A percentile compares a stretch with the other conserved stretches of the same genome.
Evolutionary conservation across 2,329 filamentous ascomycete species (phyloP).

Genomic region (Alternaria ventricosa): DNA sequence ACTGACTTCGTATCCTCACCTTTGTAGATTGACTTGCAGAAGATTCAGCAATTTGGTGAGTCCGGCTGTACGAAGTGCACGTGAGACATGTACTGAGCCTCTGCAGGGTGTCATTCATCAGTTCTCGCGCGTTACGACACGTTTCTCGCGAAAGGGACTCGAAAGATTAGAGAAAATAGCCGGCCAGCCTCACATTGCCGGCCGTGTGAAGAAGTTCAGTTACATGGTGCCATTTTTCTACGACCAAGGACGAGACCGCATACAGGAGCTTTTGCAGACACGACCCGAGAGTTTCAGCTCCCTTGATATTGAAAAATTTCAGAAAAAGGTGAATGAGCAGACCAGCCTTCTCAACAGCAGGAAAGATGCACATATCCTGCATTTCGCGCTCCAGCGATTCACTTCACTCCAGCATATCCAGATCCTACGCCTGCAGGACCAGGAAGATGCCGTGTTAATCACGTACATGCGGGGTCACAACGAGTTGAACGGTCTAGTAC

Average conservation of each 20-base stretch:
- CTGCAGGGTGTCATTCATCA: slow-evolving; percentile 55
- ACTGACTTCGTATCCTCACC: background rate
- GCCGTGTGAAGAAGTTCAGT: slow-evolving; percentile 65
- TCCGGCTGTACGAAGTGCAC: background rate
- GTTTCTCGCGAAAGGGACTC: slow-evolving; percentile 60
- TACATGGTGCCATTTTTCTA: slow-evolving; percentile 68
- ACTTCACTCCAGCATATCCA: slow-evolving; percentile 68
- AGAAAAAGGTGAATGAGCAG: slow-evolving; percentile 58
- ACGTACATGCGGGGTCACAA: slow-evolving; percentile 59
- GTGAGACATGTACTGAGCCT: slow-evolving; percentile 29
- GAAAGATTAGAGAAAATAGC: slow-evolving; percentile 58
- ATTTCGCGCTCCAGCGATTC: slow-evolving; percentile 63
- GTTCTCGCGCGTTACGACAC: slow-evolving; percentile 59
- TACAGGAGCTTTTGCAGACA: slow-evolving; percentile 49
- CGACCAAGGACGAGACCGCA: slow-evolving; percentile 53
- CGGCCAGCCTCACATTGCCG: slow-evolving; percentile 57
- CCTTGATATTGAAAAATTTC: slow-evolving; percentile 51
- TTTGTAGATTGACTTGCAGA: slow-evolving; percentile 45
- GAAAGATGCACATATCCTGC: slow-evolving; percentile 61
- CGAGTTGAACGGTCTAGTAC: slow-evolving; percentile 54
- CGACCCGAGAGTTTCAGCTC: slow-evolving; percentile 45
- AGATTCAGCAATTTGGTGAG: slow-evolving; percentile 37
- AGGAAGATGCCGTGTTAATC: slow-evolving; percentile 62
- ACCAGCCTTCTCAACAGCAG: slow-evolving; percentile 57
- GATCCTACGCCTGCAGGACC: slow-evolving; percentile 67